phyloP scores from a whole-genome alignment of 169 alveolate genomes.

The Babesia sp. region DNA sequence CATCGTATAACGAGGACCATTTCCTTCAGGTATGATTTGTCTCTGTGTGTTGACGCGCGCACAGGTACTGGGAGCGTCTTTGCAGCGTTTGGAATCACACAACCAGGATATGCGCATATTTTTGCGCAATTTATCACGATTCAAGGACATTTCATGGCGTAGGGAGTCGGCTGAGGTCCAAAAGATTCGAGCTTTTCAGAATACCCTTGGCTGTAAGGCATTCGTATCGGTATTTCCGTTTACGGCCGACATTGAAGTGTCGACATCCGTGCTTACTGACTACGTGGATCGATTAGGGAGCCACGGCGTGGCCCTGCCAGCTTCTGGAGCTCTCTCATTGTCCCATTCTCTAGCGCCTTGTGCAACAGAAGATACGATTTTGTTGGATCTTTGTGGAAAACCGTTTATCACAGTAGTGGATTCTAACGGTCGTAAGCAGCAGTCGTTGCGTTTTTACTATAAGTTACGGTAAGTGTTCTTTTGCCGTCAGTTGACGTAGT shows the following conservation, averaged over 20 bases:
- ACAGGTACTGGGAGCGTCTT: slow-evolving; percentile 34
- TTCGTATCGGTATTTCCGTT: slow-evolving; percentile 58
- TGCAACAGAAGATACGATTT: neutral
- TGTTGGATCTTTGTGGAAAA: slow-evolving; percentile 6
- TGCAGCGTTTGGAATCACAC: slow-evolving; percentile 11
- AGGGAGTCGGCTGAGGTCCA: slow-evolving; percentile 19
- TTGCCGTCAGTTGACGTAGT: neutral
- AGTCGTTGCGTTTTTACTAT: neutral
- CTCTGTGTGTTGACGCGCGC: neutral
- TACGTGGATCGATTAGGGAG: neutral
- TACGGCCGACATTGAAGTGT: slow-evolving; percentile 47
- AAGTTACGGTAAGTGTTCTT: slow-evolving; percentile 10
- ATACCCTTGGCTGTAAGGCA: slow-evolving; percentile 28
- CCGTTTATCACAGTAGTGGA: slow-evolving; percentile 8
- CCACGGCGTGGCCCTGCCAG: neutral
- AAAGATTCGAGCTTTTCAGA: slow-evolving; percentile 23
- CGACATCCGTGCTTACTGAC: neutral
- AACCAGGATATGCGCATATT: slow-evolving; percentile 32
- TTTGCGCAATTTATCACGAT: slow-evolving; percentile 25
- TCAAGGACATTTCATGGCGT: slow-evolving; percentile 63
- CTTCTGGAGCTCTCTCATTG: neutral
- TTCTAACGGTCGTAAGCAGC: neutral
- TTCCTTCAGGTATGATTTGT: slow-evolving; percentile 10
- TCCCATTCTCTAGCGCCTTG: too few relatives aligned
- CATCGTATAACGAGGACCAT: slow-evolving; percentile 19